Conservation (phyloP, 352 stramenopile species). For the Pythium aquatile region DNA sequence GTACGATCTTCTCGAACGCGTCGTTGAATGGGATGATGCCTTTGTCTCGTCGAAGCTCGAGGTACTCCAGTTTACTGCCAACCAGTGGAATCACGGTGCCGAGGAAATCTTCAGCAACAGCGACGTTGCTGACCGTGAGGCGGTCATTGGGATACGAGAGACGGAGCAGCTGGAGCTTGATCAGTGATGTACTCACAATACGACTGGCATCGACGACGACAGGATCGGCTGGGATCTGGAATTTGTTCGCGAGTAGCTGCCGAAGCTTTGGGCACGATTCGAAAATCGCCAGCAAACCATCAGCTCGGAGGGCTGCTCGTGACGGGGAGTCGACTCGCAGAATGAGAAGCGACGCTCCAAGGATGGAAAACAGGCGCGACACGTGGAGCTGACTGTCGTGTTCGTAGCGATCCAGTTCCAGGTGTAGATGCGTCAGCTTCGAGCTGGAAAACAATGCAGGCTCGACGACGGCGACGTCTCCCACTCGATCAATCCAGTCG, state of each 20-base stretch:
- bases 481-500: neutral
- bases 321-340: neutral
- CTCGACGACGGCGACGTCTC: neutral
- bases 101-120: conserved; percentile 4
- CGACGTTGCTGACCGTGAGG: neutral
- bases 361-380: neutral
- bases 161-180: conserved; percentile 15
- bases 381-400: neutral
- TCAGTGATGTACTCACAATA: neutral
- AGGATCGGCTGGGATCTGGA: neutral
- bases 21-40: conserved; percentile 16
- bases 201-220: neutral
- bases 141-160: neutral
- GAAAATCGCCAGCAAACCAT: conserved; percentile 3
- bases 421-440: conserved; percentile 1
- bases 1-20: conserved; percentile 10
- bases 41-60: conserved; percentile 4
- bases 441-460: neutral
- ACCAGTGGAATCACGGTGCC: conserved; percentile 10
- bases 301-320: neutral
- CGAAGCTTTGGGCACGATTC: conserved; percentile 15
- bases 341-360: conserved; percentile 7
- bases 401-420: neutral
- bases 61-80: conserved; percentile 13
- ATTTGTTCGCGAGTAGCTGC: conserved; percentile 3